These are phyloP conservation scores for Phialophora expanda DNA, from an alignment of 2,329 filamentous ascomycete genomes.

Conservation along the genomic window DNA sequence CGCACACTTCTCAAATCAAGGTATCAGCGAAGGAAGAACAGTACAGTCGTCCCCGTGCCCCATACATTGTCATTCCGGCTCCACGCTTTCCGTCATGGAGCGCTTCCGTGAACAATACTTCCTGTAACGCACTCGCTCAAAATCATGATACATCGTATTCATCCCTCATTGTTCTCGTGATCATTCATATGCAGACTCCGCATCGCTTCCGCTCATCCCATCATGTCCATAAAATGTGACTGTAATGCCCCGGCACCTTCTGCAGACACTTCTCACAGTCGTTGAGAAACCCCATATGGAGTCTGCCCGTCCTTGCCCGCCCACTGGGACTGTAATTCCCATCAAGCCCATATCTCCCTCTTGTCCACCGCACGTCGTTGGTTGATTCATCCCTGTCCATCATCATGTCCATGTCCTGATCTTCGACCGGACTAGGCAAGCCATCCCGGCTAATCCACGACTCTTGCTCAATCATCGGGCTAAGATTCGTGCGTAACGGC, in stretches of 20 bases:
- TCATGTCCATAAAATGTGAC: conserved; percentile 67
- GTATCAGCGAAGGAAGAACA: neutral
- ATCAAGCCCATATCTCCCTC: conserved; percentile 22
- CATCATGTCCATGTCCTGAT: conserved; percentile 34
- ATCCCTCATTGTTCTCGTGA: neutral
- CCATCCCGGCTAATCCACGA: conserved; percentile 36
- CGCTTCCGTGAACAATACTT: neutral
- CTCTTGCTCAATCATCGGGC: conserved; percentile 40
- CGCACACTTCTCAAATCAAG: neutral
- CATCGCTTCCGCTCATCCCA: neutral
- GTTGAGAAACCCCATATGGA: conserved; percentile 77
- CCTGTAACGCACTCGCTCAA: neutral
- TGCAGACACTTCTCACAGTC: conserved; percentile 79
- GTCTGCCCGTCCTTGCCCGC: conserved; percentile 49
- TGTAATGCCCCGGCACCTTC: conserved; percentile 79
- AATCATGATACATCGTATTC: neutral
- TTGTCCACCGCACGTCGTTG: conserved; percentile 18
- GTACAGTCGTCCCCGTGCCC: too few relatives aligned
- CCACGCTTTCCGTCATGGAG: neutral
- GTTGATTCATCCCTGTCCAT: conserved; percentile 23
- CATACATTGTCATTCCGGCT: neutral
- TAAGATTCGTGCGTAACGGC: conserved; percentile 35
- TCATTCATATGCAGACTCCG: neutral
- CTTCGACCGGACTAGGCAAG: conserved; percentile 36
- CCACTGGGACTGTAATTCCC: conserved; percentile 23